These are phyloP conservation scores for Fusarium citri DNA, from an alignment of 2,329 filamentous ascomycete genomes.

Conservation along the genomic window DNA sequence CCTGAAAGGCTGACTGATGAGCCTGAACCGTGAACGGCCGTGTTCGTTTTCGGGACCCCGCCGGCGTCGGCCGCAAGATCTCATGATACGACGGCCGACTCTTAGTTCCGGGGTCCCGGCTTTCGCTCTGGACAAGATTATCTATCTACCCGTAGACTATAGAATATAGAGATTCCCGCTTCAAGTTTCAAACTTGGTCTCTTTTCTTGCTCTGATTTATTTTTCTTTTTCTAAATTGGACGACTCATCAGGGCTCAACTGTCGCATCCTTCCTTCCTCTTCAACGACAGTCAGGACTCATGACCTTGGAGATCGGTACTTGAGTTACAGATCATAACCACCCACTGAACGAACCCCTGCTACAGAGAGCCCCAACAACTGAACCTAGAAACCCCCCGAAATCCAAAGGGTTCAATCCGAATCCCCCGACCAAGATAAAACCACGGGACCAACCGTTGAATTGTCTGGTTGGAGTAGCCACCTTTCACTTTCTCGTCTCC, in stretches of 20 bases:
- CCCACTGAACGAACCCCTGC: conserved; percentile 8
- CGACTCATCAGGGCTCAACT: not conserved
- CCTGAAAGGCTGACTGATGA: not conserved
- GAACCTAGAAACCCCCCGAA: conserved; percentile 8
- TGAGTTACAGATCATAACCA: not conserved
- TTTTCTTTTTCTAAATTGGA: not conserved
- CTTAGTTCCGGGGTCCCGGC: conserved; percentile 7
- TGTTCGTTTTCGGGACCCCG: conserved; percentile 46
- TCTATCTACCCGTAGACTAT: not conserved
- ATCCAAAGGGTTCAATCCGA: conserved; percentile 9
- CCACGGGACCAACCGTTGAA: conserved; percentile 16
- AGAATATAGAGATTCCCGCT: not conserved
- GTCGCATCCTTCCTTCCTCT: not conserved
- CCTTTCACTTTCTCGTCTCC: not conserved
- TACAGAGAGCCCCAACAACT: conserved; percentile 28
- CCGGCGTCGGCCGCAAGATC: conserved; percentile 15
- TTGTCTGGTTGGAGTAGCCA: conserved; percentile 12
- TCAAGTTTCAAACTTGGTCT: not conserved
- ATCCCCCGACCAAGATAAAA: conserved; percentile 21
- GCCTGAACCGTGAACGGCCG: conserved; percentile 10
- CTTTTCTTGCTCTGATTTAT: not conserved
- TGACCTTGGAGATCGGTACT: not conserved
- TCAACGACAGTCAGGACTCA: not conserved
- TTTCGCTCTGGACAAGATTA: not conserved
- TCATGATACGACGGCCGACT: conserved; percentile 33